These are phyloP conservation scores for Lumnitzera racemosa DNA, from an alignment of 345 rosid genomes.

Conservation along the genomic window DNA sequence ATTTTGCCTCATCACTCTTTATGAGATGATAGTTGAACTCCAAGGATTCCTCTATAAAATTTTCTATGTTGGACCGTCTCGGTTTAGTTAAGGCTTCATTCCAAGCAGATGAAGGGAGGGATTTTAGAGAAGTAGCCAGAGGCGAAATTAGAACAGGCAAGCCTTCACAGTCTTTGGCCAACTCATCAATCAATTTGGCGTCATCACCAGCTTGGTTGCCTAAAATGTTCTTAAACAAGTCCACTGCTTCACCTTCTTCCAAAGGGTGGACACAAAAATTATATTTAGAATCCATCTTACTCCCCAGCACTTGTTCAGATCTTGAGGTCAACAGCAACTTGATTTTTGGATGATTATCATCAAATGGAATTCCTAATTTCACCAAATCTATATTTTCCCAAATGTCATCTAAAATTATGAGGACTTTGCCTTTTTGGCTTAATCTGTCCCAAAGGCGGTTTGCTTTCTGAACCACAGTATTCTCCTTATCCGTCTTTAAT, in stretches of 20 bases:
- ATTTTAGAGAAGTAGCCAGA: background rate
- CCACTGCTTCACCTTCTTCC: conserved; percentile 12
- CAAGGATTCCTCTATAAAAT: background rate
- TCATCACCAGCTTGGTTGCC: background rate
- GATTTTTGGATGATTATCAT: too few species aligned
- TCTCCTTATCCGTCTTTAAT: too few species aligned
- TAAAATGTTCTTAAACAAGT: conserved; percentile 13
- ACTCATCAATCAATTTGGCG: too few species aligned
- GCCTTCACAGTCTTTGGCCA: conserved; percentile 12
- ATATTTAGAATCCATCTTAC: too few species aligned
- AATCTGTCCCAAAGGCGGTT: too few species aligned
- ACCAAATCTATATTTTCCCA: too few species aligned
- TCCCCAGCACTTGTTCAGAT: too few species aligned
- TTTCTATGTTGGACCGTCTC: background rate
- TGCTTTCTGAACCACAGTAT: too few species aligned
- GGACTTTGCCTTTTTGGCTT: too few species aligned
- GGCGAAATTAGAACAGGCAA: conserved; percentile 15
- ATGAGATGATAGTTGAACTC: background rate
- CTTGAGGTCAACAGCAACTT: too few species aligned
- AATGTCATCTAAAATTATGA: too few species aligned
- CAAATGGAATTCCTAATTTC: too few species aligned
- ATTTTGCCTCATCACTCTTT: background rate
- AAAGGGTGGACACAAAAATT: conserved; percentile 6
- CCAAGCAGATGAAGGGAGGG: rapidly evolving
- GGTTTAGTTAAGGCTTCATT: background rate